Conservation (phyloP, 805 yeast genomes). For the Lachancea sp. region DNA sequence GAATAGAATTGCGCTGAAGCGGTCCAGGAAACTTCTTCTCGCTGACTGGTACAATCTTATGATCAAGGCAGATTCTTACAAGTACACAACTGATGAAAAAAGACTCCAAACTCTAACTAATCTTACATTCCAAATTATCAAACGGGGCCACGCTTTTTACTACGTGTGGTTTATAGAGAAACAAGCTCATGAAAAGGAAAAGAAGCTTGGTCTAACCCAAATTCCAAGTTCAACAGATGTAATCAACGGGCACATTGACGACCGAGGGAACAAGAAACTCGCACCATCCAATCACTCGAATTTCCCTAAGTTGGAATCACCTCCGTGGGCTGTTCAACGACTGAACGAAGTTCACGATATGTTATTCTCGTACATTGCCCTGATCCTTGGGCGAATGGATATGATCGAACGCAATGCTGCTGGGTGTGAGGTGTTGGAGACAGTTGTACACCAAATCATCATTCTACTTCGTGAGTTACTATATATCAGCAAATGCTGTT, state of each 20-base stretch:
- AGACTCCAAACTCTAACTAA: conserved; percentile 58
- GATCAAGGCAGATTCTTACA: conserved; percentile 68
- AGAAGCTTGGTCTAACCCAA: conserved; percentile 5
- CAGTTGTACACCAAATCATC: conserved; percentile 62
- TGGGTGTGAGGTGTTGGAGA: conserved; percentile 64
- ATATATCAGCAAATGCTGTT: conserved; percentile 49
- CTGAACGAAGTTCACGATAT: conserved; percentile 58
- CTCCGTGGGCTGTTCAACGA: conserved; percentile 60
- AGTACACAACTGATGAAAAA: conserved; percentile 51
- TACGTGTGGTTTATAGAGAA: conserved; percentile 69
- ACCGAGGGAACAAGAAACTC: not conserved
- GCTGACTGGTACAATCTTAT: conserved; percentile 79
- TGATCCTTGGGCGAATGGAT: conserved; percentile 71
- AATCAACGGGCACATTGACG: not conserved
- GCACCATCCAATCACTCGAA: conserved; percentile 12
- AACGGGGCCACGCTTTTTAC: conserved; percentile 57
- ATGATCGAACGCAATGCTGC: conserved; percentile 65
- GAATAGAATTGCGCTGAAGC: conserved; percentile 52
- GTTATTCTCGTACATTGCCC: conserved; percentile 52
- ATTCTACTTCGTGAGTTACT: conserved; percentile 56
- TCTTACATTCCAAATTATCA: conserved; percentile 59
- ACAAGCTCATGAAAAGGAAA: conserved; percentile 36
- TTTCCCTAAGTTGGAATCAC: conserved; percentile 41
- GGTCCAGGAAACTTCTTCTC: conserved; percentile 58
- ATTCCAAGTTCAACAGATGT: not conserved